These are phyloP conservation scores for Stachybotrys echinatus DNA, from an alignment of 2,329 filamentous ascomycete species.

Conservation along the genomic window DNA sequence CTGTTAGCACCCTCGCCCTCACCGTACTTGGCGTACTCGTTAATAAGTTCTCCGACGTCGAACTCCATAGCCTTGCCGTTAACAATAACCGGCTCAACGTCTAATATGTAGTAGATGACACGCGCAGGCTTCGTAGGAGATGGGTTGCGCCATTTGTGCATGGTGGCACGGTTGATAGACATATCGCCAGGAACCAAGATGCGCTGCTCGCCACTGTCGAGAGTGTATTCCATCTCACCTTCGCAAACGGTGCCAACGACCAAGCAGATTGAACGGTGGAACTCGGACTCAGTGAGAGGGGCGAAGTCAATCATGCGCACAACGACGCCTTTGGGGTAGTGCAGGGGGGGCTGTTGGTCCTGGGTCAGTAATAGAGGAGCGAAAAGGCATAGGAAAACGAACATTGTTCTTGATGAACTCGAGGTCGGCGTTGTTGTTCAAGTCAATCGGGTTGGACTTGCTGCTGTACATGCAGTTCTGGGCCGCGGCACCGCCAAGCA, in stretches of 20 bases:
- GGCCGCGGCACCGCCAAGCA: conserved; percentile 12
- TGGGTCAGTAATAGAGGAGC: background rate
- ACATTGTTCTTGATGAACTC: too few relatives aligned
- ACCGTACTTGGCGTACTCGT: too few relatives aligned
- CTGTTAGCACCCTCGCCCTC: too few relatives aligned
- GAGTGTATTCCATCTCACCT: conserved; percentile 43
- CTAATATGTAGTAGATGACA: background rate
- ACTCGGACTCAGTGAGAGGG: conserved; percentile 29
- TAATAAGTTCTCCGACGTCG: background rate
- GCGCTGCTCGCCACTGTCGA: conserved; percentile 45
- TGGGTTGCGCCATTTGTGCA: conserved; percentile 47
- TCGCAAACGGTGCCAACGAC: conserved; percentile 52
- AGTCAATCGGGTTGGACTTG: conserved; percentile 9
- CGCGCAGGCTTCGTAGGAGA: background rate
- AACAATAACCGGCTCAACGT: background rate
- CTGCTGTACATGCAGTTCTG: conserved; percentile 19
- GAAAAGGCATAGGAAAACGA: conserved; percentile 14
- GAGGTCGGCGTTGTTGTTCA: conserved; percentile 11
- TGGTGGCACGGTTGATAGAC: conserved; percentile 49
- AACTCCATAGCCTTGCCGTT: background rate
- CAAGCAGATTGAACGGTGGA: conserved; percentile 49
- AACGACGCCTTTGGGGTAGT: conserved; percentile 27
- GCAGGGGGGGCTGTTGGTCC: background rate
- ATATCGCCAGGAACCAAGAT: conserved; percentile 45
- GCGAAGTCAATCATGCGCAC: conserved; percentile 44